Percentiles rank a stretch among this genome's conserved stretches.
These are phyloP conservation scores for Juglanconis juglandina DNA, from an alignment of 2,329 filamentous ascomycete genomes.

Conservation along the genomic window DNA sequence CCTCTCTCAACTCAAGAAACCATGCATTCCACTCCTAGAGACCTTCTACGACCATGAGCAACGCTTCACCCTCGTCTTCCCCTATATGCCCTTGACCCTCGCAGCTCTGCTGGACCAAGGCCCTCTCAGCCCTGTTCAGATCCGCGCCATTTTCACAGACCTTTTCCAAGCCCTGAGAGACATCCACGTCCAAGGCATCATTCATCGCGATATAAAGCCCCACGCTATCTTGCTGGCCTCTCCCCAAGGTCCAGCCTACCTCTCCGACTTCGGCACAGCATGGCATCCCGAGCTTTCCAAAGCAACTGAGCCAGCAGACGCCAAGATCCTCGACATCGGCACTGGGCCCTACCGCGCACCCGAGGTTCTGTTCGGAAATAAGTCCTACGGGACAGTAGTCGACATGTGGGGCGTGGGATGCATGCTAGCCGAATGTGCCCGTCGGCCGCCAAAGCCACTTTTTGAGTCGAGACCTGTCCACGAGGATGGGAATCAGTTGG, in stretches of 20 bases:
- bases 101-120: slow-evolving; percentile 59
- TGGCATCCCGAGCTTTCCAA: slow-evolving; percentile 65
- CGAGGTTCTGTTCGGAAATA: slow-evolving; percentile 83
- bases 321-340: slow-evolving; percentile 88
- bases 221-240: slow-evolving; percentile 77
- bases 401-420: slow-evolving; percentile 90
- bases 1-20: slow-evolving; percentile 54
- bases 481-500: slow-evolving; percentile 87
- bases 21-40: slow-evolving; percentile 65
- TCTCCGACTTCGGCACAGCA: slow-evolving; percentile 90
- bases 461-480: slow-evolving; percentile 73
- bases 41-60: slow-evolving; percentile 70
- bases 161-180: slow-evolving; percentile 68
- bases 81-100: slow-evolving; percentile 74
- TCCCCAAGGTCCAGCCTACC: slow-evolving; percentile 65
- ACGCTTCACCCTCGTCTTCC: slow-evolving; percentile 76
- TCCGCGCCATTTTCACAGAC: slow-evolving; percentile 54
- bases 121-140: slow-evolving; percentile 30
- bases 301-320: slow-evolving; percentile 57
- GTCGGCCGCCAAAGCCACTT: slow-evolving; percentile 54
- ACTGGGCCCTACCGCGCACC: slow-evolving; percentile 89
- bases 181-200: slow-evolving; percentile 71
- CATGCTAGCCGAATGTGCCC: slow-evolving; percentile 73
- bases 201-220: slow-evolving; percentile 93
- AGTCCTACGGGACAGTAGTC: slow-evolving; percentile 65